Conservation (phyloP, 139 green algal species). For the Coelastrella sp. region DNA sequence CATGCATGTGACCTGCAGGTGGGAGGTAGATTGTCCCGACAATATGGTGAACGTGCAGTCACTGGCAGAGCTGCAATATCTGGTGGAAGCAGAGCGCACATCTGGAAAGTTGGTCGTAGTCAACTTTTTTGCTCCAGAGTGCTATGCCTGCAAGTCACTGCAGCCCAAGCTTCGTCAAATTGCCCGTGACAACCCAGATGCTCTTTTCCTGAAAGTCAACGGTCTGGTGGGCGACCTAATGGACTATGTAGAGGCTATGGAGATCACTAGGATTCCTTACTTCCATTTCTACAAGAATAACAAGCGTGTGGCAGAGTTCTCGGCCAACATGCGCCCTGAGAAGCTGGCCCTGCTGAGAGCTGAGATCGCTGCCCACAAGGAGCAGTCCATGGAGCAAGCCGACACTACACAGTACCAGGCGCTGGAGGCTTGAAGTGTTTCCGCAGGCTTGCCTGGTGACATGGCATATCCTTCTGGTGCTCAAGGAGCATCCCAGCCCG, state of each 20-base stretch:
- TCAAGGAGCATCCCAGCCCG: too few relatives aligned
- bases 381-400: conserved; percentile 7
- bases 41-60: conserved; percentile 40
- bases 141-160: conserved; percentile 60
- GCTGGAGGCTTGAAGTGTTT: conserved; percentile 5
- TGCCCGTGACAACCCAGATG: conserved; percentile 60
- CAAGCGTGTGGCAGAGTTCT: conserved; percentile 58
- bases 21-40: conserved; percentile 39
- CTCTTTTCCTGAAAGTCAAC: conserved; percentile 75
- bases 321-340: conserved; percentile 66
- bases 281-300: conserved; percentile 60
- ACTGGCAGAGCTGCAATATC: conserved; percentile 10
- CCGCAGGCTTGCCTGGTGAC: too few relatives aligned
- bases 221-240: conserved; percentile 48
- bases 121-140: conserved; percentile 71
- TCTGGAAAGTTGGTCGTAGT: conserved; percentile 53
- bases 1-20: conserved; percentile 9
- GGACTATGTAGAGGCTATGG: conserved; percentile 58
- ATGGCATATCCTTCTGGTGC: too few relatives aligned
- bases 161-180: conserved; percentile 73
- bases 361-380: conserved; percentile 61
- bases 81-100: neutral
- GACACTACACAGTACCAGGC: neutral
- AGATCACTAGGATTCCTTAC: conserved; percentile 64
- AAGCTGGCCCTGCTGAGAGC: conserved; percentile 63